Evolutionary conservation across 345 rosid species (phyloP).

Genomic region (Euclidium syriacum): DNA sequence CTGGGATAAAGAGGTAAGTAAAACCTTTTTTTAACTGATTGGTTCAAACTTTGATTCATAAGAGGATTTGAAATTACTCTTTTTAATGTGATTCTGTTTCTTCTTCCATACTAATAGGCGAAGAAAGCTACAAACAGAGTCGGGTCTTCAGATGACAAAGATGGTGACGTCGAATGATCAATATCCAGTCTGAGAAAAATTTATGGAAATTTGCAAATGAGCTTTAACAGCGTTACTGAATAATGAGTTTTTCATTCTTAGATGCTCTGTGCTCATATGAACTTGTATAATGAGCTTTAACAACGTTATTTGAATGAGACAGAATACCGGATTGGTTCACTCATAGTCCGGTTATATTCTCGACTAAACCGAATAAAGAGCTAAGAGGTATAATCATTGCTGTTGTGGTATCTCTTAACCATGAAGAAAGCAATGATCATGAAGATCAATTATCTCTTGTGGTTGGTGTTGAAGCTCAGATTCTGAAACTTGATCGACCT

Average conservation of each 20-base stretch:
- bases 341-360: conserved; percentile 24
- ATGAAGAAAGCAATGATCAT: conserved; percentile 14
- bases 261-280: too few species aligned
- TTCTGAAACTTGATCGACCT: conserved; percentile 10
- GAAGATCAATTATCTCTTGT: conserved; percentile 31
- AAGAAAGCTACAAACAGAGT: neutral
- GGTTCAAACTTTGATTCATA: neutral
- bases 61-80: too few species aligned
- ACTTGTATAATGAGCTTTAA: too few species aligned
- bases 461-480: conserved; percentile 35
- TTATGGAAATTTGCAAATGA: too few species aligned
- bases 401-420: conserved; percentile 43
- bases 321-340: conserved; percentile 58
- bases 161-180: too few species aligned
- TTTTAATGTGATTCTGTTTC: neutral
- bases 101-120: neutral
- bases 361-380: conserved; percentile 34
- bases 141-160: neutral
- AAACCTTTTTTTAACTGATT: neutral
- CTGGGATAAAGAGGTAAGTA: conserved; percentile 59
- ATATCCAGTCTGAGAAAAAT: too few species aligned
- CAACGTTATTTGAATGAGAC: too few species aligned
- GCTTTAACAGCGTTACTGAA: too few species aligned
- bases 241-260: too few species aligned
- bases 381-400: conserved; percentile 43